A percentile compares a stretch with the other conserved stretches of the same genome.
phyloP scores from a whole-genome alignment of 2,329 filamentous ascomycete genomes.

The Aspergillus melleus region DNA sequence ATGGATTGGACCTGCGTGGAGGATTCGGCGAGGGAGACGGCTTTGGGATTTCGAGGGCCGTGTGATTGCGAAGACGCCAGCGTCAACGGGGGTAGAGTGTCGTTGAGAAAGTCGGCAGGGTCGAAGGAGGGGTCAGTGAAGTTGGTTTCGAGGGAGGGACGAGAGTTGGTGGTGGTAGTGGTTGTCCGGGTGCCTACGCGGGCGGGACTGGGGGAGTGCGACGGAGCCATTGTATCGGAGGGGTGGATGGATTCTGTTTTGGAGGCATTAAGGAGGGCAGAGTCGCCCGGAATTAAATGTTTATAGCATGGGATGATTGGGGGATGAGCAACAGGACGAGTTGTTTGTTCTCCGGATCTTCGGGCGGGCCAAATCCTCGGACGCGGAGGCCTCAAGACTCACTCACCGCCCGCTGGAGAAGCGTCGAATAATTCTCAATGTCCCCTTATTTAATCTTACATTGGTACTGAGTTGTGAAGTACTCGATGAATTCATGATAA shows the following conservation, averaged over 20 bases:
- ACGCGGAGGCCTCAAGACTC: neutral
- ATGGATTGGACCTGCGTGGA: constrained; percentile 79
- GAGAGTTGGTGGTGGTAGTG: constrained; percentile 32
- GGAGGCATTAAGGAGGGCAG: constrained; percentile 4
- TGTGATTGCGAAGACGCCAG: constrained; percentile 46
- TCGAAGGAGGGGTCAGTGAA: constrained; percentile 80
- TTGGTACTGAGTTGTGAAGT: too few relatives aligned
- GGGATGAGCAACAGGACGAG: neutral
- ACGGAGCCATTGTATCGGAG: constrained; percentile 13
- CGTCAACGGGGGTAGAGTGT: constrained; percentile 68
- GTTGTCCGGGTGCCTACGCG: constrained; percentile 16
- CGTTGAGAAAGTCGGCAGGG: constrained; percentile 81
- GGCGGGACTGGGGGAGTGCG: constrained; percentile 26
- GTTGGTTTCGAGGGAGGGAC: constrained; percentile 49
- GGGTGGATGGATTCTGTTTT: neutral
- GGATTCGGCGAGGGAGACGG: constrained; percentile 69
- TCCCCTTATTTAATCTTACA: too few relatives aligned
- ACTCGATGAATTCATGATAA: neutral
- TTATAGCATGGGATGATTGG: constrained; percentile 10
- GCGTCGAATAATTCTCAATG: too few relatives aligned
- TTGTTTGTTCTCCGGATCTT: neutral
- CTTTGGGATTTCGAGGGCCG: constrained; percentile 36
- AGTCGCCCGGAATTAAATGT: constrained; percentile 4
- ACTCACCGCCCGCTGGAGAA: neutral
- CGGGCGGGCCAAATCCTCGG: neutral